Evolutionary conservation across 306 rosid genomes (phyloP).

Genomic region (Cicer yamashitae): DNA sequence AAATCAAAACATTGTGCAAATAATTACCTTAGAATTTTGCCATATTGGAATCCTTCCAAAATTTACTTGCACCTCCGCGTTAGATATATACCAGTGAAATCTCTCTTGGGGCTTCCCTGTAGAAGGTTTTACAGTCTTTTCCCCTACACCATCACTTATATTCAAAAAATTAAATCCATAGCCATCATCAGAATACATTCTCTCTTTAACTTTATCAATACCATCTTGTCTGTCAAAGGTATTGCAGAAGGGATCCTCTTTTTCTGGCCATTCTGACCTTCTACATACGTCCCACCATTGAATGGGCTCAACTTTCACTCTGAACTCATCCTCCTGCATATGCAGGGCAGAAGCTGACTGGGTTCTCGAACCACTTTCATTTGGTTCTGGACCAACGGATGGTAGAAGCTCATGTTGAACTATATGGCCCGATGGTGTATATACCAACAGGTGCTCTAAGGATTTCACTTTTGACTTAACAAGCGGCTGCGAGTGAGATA

Average conservation of each 20-base stretch:
- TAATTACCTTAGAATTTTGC: conserved; percentile 81
- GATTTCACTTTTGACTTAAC: conserved; percentile 57
- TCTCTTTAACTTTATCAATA: conserved; percentile 52
- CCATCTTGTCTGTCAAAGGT: conserved; percentile 59
- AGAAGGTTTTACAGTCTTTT: conserved; percentile 40
- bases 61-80: conserved; percentile 85
- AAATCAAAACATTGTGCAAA: conserved; percentile 37
- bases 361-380: conserved; percentile 50
- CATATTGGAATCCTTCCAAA: conserved; percentile 76
- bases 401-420: conserved; percentile 88
- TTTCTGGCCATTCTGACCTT: conserved; percentile 83
- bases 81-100: conserved; percentile 73
- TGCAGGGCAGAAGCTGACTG: conserved; percentile 60
- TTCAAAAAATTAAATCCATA: conserved; percentile 50
- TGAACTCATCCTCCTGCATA: conserved; percentile 77
- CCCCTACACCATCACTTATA: conserved; percentile 48
- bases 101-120: conserved; percentile 59
- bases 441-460: conserved; percentile 83
- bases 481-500: conserved; percentile 56
- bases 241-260: conserved; percentile 61
- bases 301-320: conserved; percentile 90
- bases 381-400: conserved; percentile 66
- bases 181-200: conserved; percentile 51
- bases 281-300: conserved; percentile 98
- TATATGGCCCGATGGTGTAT: conserved; percentile 90